Percentiles rank a stretch among this genome's conserved stretches.
These are phyloP conservation scores for Thermomyces lanuginosus DNA, from an alignment of 2,329 filamentous ascomycete species.

Conservation along the genomic window DNA sequence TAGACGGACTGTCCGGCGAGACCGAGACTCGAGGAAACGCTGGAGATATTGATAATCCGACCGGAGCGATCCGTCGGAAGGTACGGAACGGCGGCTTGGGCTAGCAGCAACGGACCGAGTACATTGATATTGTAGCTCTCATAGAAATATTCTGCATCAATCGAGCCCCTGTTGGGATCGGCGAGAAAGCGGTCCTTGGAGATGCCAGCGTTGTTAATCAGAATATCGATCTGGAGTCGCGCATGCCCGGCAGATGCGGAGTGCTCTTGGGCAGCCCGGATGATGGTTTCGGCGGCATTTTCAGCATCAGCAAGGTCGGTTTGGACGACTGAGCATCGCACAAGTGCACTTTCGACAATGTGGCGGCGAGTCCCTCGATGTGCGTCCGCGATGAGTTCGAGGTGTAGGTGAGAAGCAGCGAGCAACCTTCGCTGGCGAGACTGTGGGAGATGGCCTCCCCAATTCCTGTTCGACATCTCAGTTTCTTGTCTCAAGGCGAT, in stretches of 20 bases:
- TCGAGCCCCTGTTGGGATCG: constrained; percentile 42
- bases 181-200: constrained; percentile 40
- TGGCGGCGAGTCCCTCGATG: constrained; percentile 38
- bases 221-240: constrained; percentile 57
- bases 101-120: constrained; percentile 59
- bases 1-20: constrained; percentile 46
- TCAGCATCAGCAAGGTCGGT: constrained; percentile 52
- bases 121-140: constrained; percentile 67
- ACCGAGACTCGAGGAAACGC: constrained; percentile 41
- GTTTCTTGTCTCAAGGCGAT: not conserved
- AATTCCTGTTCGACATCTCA: constrained; percentile 43
- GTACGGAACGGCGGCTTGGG: constrained; percentile 54
- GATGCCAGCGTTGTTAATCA: constrained; percentile 74
- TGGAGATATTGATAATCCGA: constrained; percentile 46
- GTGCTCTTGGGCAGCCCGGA: constrained; percentile 42
- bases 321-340: constrained; percentile 48
- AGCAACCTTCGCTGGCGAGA: constrained; percentile 55
- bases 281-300: constrained; percentile 40
- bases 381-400: constrained; percentile 41
- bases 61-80: constrained; percentile 53
- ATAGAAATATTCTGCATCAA: constrained; percentile 50
- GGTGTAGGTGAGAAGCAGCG: constrained; percentile 56
- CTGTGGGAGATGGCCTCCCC: constrained; percentile 53
- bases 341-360: constrained; percentile 41
- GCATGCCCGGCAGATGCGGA: constrained; percentile 29